phyloP scores from a whole-genome alignment of 805 yeast species.

The Ogataea paradorogensis region DNA sequence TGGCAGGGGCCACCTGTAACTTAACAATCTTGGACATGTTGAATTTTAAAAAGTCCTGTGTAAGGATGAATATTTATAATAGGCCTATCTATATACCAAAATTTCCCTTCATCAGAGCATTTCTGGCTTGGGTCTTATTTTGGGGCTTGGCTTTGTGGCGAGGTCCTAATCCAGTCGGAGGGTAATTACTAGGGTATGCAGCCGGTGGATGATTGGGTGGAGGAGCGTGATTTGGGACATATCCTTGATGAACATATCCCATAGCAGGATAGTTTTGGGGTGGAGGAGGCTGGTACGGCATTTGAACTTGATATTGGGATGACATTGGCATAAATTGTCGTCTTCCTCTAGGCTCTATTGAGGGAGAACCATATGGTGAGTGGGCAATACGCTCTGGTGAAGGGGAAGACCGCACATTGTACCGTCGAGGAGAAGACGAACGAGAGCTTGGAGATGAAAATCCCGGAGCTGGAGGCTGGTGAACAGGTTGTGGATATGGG shows the following conservation, averaged over 20 bases:
- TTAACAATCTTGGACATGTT: constrained; percentile 15
- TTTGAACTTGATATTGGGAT: constrained; percentile 6
- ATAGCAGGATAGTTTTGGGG: constrained; percentile 33
- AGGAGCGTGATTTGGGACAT: background rate
- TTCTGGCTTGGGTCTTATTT: constrained; percentile 57
- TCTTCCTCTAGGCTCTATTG: constrained; percentile 14
- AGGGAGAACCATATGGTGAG: constrained; percentile 7
- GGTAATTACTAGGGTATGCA: constrained; percentile 2
- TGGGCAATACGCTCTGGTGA: constrained; percentile 6
- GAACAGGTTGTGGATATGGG: background rate
- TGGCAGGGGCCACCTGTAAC: constrained; percentile 13
- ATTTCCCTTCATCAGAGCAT: constrained; percentile 61
- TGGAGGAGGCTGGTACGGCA: background rate
- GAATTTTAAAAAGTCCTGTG: constrained; percentile 1
- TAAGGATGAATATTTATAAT: background rate
- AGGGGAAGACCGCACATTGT: constrained; percentile 2
- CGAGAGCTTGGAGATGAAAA: constrained; percentile 4
- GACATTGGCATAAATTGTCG: constrained; percentile 3
- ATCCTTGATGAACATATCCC: constrained; percentile 9
- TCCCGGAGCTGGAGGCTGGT: background rate
- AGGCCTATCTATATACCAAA: constrained; percentile 54
- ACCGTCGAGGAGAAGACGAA: constrained; percentile 9
- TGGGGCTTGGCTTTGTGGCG: constrained; percentile 40
- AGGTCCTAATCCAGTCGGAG: constrained; percentile 42
- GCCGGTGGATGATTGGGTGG: background rate